These are phyloP conservation scores for Monilinia laxa DNA, from an alignment of 2,329 filamentous ascomycete genomes.

Conservation along the genomic window DNA sequence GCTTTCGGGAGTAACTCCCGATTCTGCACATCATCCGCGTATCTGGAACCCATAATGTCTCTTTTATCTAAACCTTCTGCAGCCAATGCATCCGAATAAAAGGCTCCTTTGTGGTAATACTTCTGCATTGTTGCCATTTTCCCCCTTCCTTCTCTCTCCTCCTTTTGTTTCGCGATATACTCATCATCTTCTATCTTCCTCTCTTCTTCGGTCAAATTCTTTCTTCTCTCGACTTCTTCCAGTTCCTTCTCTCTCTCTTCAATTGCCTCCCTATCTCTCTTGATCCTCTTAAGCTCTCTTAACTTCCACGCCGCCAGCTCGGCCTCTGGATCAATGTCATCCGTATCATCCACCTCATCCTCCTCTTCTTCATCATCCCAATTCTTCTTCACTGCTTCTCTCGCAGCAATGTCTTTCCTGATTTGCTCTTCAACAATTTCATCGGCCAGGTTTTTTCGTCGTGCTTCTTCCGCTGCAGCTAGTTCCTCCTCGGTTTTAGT, in stretches of 20 bases:
- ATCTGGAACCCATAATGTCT: constrained; percentile 81
- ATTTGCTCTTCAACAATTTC: constrained; percentile 86
- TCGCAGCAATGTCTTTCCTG: constrained; percentile 73
- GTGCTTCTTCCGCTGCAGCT: constrained; percentile 57
- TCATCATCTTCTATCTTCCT: constrained; percentile 80
- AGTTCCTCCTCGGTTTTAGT: constrained; percentile 45
- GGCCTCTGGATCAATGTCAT: constrained; percentile 80
- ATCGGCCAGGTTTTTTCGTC: constrained; percentile 70
- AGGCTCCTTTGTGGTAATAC: constrained; percentile 96
- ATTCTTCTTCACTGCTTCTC: constrained; percentile 73
- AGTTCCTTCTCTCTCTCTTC: constrained; percentile 80
- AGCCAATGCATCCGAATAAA: constrained; percentile 81
- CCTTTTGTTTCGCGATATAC: constrained; percentile 66
- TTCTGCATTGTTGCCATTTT: constrained; percentile 91
- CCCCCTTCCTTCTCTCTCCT: constrained; percentile 59
- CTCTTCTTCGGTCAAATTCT: constrained; percentile 84
- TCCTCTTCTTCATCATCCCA: constrained; percentile 76
- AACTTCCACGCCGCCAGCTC: constrained; percentile 93
- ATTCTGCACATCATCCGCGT: constrained; percentile 79
- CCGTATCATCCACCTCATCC: constrained; percentile 82
- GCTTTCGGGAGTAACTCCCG: constrained; percentile 84
- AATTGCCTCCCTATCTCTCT: constrained; percentile 81
- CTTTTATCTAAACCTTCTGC: constrained; percentile 74
- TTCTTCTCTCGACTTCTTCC: constrained; percentile 83
- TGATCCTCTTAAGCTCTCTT: constrained; percentile 83